These are phyloP conservation scores for Metschnikowia arizonensis DNA, from an alignment of 805 yeast species.

Conservation along the genomic window DNA sequence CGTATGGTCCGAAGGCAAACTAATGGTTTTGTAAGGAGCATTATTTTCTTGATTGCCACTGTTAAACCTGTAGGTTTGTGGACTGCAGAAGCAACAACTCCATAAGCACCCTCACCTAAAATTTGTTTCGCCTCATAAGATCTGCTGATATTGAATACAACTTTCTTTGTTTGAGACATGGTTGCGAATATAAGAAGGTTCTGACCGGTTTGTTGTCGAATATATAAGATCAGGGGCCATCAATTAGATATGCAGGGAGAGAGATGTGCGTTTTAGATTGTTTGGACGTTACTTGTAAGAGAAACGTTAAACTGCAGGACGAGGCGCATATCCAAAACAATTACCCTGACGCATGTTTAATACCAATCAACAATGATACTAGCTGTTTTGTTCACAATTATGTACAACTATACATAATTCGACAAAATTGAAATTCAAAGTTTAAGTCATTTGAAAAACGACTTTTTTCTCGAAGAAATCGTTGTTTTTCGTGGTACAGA, in stretches of 20 bases:
- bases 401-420: not conserved
- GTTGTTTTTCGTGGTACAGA: not conserved
- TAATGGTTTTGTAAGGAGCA: constrained; percentile 62
- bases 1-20: constrained; percentile 68
- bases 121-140: constrained; percentile 57
- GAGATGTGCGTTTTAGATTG: not conserved
- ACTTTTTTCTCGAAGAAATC: not conserved
- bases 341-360: not conserved
- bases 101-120: constrained; percentile 81
- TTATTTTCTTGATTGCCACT: constrained; percentile 76
- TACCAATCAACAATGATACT: not conserved
- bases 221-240: not conserved
- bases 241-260: not conserved
- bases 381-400: not conserved
- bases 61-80: constrained; percentile 56
- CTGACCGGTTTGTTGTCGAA: not conserved
- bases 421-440: not conserved
- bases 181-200: not conserved
- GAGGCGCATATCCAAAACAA: not conserved
- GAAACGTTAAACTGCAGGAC: not conserved
- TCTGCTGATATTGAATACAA: constrained; percentile 58
- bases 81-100: constrained; percentile 67
- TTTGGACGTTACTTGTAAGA: not conserved
- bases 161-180: constrained; percentile 8
- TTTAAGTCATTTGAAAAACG: not conserved